phyloP scores from a whole-genome alignment of 2,329 filamentous ascomycete species.

The Pseudocercospora ulei region DNA sequence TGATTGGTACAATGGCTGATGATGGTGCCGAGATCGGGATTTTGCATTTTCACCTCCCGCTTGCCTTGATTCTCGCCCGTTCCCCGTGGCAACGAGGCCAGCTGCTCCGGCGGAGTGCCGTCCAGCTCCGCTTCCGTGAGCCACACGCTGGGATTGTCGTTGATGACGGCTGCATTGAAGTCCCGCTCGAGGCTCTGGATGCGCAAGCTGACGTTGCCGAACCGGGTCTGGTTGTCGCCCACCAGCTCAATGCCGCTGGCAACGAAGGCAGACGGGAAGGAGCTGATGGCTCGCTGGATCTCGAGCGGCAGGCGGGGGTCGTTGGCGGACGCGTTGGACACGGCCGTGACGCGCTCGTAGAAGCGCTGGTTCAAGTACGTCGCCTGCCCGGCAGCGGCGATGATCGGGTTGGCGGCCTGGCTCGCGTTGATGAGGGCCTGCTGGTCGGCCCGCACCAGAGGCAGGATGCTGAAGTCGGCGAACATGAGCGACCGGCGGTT shows the following conservation, averaged over 20 bases:
- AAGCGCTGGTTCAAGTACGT: background rate
- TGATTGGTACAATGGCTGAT: background rate
- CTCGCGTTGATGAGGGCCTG: slow-evolving; percentile 1
- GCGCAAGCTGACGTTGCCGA: background rate
- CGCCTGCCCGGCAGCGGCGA: background rate
- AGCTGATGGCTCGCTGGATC: background rate
- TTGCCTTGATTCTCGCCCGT: slow-evolving; percentile 59
- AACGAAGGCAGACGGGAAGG: background rate
- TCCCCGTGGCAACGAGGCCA: slow-evolving; percentile 59
- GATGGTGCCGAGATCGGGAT: background rate
- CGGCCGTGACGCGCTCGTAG: background rate
- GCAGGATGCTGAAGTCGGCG: too few species aligned
- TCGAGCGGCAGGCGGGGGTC: background rate
- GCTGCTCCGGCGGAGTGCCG: slow-evolving; percentile 61
- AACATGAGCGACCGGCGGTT: background rate
- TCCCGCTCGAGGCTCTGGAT: background rate
- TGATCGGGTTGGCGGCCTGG: background rate
- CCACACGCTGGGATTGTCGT: slow-evolving; percentile 60
- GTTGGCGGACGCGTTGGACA: slow-evolving; percentile 1
- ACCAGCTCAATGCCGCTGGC: background rate
- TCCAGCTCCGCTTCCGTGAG: slow-evolving; percentile 61
- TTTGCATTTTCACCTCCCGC: slow-evolving; percentile 54
- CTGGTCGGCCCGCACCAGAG: background rate
- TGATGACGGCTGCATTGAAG: slow-evolving; percentile 45
- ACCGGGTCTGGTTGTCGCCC: background rate